Conservation (phyloP, 305 asterid genomes). For the Fraxinus nigra region DNA sequence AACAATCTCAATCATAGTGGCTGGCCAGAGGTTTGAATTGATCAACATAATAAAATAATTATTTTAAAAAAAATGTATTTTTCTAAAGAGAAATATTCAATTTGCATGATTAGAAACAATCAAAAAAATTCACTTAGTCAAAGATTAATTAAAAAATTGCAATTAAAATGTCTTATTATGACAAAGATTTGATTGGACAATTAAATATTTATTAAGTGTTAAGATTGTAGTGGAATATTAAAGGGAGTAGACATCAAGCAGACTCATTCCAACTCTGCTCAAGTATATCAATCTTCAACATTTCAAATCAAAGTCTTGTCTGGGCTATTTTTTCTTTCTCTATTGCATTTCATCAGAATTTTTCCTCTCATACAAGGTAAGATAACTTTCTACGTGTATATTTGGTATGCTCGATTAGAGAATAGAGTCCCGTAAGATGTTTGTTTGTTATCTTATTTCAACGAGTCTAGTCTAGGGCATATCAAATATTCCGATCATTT, state of each 20-base stretch:
- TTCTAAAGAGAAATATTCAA: not conserved
- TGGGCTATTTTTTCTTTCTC: not conserved
- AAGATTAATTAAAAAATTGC: not conserved
- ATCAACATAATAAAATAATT: not conserved
- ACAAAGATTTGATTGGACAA: not conserved
- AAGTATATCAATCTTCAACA: not conserved
- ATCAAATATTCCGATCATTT: not conserved
- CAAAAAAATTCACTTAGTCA: not conserved
- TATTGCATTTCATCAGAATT: not conserved
- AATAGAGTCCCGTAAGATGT: not conserved
- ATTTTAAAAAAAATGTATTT: not conserved
- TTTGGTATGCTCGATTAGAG: not conserved
- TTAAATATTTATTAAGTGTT: not conserved
- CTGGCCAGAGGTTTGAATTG: not conserved
- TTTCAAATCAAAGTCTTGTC: not conserved
- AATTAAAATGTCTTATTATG: not conserved
- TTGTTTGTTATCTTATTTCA: not conserved
- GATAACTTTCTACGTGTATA: not conserved
- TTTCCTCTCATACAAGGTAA: not conserved
- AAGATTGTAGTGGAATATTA: not conserved
- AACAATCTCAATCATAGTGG: not conserved
- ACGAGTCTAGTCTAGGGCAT: too few relatives aligned
- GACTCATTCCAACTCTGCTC: not conserved
- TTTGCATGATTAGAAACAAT: not conserved
- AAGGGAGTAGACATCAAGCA: not conserved